Base-by-base conservation (phyloP, 768 basidiomycete species). In the Tremella mesenterica region DNA sequence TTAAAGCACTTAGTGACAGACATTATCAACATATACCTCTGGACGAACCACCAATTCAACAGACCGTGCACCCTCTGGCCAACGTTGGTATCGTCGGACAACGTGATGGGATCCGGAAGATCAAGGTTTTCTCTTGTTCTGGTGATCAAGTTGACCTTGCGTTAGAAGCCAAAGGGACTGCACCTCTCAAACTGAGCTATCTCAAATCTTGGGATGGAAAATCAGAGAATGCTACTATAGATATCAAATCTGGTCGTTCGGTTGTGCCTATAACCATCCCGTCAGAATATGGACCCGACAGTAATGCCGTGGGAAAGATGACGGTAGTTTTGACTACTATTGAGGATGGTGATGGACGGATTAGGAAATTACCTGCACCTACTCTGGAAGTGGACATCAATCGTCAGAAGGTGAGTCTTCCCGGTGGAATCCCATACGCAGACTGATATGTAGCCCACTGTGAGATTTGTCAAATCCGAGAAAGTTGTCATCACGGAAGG, bases 21-120 rank as follows among this genome's bases (percentile, higher is more conserved):
- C 82, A 91, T 69, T 97, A 97, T 73, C 79, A 81, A 63, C 82
- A 81, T 60, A 78, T 89, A 25, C 80, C 82, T 20, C 76, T 95
- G 18, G 77, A 82, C 31, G 85, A 85, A 50, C 49, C 21, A 82
- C 85, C 36, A 82, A 88, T 92, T 60, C 83, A 87, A 52, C 88
- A 93, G 73, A 78, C 86, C 31, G 86, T 96, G 30, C 91, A 95
- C 71, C 90, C 92, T 1, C 77, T 88, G 34, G 90, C 91, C 23
- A 61, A 58, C 31, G 60, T 62, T 26, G 66, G 65, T 45, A 54
- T 67, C 21, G 31, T 54, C 31, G 61, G 63, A 2, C 29, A 44
- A 23, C 36, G 52, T 9, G 58, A 54, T n/a, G 56, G 56, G 29
- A 38, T 50, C 21, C 61, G 48, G 23, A 31, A 46, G 23, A 47